Percentiles rank a stretch among this genome's conserved stretches.
Conservation (phyloP, 768 basidiomycete species). For the Serendipita sp. region DNA sequence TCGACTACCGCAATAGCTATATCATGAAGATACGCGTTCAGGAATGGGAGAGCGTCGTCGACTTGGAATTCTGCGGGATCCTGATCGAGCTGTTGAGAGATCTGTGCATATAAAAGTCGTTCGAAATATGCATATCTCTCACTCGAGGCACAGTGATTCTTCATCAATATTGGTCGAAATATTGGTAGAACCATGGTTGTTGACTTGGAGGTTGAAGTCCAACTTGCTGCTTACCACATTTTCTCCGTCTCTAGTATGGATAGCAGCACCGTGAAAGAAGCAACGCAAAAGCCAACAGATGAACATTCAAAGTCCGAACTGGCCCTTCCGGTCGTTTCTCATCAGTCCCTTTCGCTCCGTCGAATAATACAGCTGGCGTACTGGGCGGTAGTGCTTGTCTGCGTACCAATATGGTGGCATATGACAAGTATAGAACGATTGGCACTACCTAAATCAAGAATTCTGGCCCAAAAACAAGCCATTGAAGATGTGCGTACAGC, state of each 20-base stretch:
- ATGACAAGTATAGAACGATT: constrained; percentile 81
- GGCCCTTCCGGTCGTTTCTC: constrained; percentile 1
- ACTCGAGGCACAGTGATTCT: no score
- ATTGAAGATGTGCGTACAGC: not conserved
- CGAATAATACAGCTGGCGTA: constrained; percentile 30
- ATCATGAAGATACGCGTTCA: no score
- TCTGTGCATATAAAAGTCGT: no score
- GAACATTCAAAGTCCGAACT: not conserved
- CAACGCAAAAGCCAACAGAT: no score
- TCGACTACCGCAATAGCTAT: no score
- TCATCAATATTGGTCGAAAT: no score
- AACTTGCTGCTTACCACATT: not conserved
- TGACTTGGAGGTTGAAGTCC: not conserved
- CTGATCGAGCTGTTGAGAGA: no score
- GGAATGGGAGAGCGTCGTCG: no score
- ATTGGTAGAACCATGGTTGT: not conserved
- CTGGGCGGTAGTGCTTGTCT: constrained; percentile 59
- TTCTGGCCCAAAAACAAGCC: constrained; percentile 29
- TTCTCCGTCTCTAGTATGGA: no score
- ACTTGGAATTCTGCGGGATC: no score
- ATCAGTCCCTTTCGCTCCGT: not conserved
- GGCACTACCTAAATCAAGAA: constrained; percentile 46
- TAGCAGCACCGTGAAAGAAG: no score
- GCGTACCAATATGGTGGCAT: constrained; percentile 84
- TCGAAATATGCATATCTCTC: no score